phyloP scores from a whole-genome alignment of 108 stramenopile genomes.

The Nitzschia putrida region DNA sequence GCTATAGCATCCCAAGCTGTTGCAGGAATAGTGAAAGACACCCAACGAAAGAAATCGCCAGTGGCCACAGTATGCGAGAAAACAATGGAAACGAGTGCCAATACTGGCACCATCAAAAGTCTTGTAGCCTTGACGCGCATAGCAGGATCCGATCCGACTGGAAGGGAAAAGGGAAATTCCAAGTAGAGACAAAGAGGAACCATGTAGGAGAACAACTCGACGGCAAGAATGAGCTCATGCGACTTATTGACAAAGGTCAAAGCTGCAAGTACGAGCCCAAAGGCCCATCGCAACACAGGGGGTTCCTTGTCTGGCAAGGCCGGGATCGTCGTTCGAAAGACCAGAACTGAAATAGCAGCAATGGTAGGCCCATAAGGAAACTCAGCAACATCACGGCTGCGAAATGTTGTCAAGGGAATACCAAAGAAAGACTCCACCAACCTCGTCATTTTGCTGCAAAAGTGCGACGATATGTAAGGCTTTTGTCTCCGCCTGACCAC shows the following conservation, averaged over 20 bases:
- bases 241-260: slow-evolving; percentile 60
- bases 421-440: slow-evolving; percentile 39
- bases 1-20: slow-evolving; percentile 30
- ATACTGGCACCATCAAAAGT: slow-evolving; percentile 33
- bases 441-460: slow-evolving; percentile 6
- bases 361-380: slow-evolving; percentile 61
- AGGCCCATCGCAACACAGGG: slow-evolving; percentile 36
- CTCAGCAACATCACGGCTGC: slow-evolving; percentile 31
- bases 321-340: slow-evolving; percentile 71
- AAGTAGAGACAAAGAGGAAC: slow-evolving; percentile 40
- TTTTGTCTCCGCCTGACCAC: no score
- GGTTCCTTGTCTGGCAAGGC: slow-evolving; percentile 29
- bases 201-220: slow-evolving; percentile 74
- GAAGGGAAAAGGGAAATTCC: slow-evolving; percentile 3
- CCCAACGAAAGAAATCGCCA: slow-evolving; percentile 16
- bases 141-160: background rate
- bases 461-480: no score
- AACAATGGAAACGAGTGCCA: slow-evolving; percentile 39
- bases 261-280: slow-evolving; percentile 50
- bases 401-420: slow-evolving; percentile 45
- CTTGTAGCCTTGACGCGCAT: background rate
- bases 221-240: slow-evolving; percentile 64
- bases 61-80: slow-evolving; percentile 37
- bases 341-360: slow-evolving; percentile 59
- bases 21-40: slow-evolving; percentile 29